Conservation (phyloP, 441 rosid species). For the Gossypium trilobum region DNA sequence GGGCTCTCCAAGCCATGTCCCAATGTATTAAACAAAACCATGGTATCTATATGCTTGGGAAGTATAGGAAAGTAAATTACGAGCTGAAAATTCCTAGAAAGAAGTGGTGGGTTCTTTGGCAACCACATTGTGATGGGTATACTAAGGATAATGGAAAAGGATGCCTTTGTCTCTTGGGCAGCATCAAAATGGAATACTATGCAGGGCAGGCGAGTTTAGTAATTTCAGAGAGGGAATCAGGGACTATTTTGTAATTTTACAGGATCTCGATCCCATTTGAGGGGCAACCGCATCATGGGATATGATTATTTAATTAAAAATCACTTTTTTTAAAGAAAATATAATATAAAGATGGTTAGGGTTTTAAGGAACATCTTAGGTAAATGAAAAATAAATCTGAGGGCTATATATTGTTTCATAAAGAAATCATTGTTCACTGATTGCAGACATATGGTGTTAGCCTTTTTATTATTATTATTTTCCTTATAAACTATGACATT, state of each 20-base stretch:
- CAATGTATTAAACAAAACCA: not conserved
- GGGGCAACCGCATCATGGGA: too few relatives aligned
- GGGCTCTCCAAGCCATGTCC: not conserved
- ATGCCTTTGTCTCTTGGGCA: conserved; percentile 12
- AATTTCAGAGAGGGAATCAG: not conserved
- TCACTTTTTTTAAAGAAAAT: not conserved
- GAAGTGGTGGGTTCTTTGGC: not conserved
- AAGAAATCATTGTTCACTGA: not conserved
- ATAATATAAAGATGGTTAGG: not conserved
- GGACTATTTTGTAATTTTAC: not conserved
- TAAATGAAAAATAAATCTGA: not conserved
- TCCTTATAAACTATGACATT: not conserved
- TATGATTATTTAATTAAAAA: too few relatives aligned
- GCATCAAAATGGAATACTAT: not conserved
- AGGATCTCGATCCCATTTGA: not conserved
- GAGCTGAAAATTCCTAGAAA: not conserved
- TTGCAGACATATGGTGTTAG: too few relatives aligned
- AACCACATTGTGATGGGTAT: conserved; percentile 7
- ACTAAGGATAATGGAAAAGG: conserved; percentile 13
- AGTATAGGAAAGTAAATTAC: not conserved
- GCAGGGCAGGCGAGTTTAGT: not conserved
- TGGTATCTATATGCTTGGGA: not conserved
- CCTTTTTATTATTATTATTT: too few relatives aligned
- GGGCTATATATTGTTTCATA: not conserved
- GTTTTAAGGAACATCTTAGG: conserved; percentile 3